Conservation (phyloP, 106 monocot species). For the Gastrodia elata region DNA sequence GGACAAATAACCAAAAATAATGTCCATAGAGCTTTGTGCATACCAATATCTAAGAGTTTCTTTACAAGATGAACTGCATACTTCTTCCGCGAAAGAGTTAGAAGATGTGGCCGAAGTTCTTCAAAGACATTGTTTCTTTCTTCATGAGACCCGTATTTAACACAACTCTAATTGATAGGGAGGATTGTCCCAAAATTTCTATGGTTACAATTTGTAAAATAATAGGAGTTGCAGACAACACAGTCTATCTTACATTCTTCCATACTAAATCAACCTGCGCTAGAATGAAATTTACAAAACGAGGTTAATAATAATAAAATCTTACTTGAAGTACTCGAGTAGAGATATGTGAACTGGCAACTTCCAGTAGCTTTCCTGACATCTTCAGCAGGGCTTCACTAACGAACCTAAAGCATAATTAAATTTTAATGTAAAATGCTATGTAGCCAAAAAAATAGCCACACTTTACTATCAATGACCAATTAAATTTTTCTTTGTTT, state of each 20-base stretch:
- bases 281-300: slow-evolving; percentile 1
- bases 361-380: slow-evolving; percentile 67
- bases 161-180: slow-evolving; percentile 43
- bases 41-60: slow-evolving; percentile 81
- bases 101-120: slow-evolving; percentile 74
- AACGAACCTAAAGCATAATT: slow-evolving; percentile 64
- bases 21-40: not conserved
- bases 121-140: slow-evolving; percentile 72
- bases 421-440: too few species aligned
- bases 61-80: slow-evolving; percentile 97
- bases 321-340: slow-evolving; percentile 92
- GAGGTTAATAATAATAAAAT: not conserved
- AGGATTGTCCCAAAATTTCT: not conserved
- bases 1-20: not conserved
- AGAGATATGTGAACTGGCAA: slow-evolving; percentile 80
- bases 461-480: too few species aligned
- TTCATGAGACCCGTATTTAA: slow-evolving; percentile 67
- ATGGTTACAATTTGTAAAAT: not conserved
- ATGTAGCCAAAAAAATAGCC: too few species aligned
- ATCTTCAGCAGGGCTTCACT: slow-evolving; percentile 73
- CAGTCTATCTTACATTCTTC: not conserved
- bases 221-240: not conserved
- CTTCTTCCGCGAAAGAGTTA: slow-evolving; percentile 55
- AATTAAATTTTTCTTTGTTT: too few species aligned
- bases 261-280: not conserved